These are phyloP conservation scores for Botrytis medusae DNA, from an alignment of 2,329 filamentous ascomycete genomes.

Conservation along the genomic window DNA sequence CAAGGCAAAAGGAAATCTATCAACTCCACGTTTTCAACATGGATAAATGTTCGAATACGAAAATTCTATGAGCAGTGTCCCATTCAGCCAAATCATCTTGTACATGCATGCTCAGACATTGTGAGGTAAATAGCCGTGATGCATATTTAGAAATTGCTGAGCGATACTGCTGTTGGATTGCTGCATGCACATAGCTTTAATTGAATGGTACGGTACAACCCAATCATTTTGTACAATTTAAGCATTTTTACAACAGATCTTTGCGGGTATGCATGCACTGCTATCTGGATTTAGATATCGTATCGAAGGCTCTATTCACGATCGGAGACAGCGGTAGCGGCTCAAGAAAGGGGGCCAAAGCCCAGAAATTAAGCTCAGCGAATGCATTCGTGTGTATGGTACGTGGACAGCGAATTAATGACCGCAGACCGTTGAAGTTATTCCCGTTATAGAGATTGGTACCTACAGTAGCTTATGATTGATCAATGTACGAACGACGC, in stretches of 20 bases:
- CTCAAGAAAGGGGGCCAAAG: neutral
- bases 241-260: neutral
- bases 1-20: constrained; percentile 12
- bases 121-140: constrained; percentile 4
- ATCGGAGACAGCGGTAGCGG: neutral
- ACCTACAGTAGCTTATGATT: constrained; percentile 11
- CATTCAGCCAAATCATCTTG: constrained; percentile 6
- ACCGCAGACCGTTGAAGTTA: constrained; percentile 4
- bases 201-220: neutral
- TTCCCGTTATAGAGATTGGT: neutral
- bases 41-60: constrained; percentile 8
- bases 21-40: constrained; percentile 12
- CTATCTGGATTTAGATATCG: constrained; percentile 12
- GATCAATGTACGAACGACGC: constrained; percentile 16
- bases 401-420: neutral
- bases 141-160: constrained; percentile 8
- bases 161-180: neutral
- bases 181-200: constrained; percentile 14
- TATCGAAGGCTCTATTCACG: neutral
- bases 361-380: neutral
- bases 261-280: constrained; percentile 16
- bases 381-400: neutral
- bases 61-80: constrained; percentile 1
- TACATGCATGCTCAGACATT: constrained; percentile 4
- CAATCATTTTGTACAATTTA: neutral